Conservation (phyloP, 1,284 basidiomycete genomes). For the Exobasidium cylindrosporum region DNA sequence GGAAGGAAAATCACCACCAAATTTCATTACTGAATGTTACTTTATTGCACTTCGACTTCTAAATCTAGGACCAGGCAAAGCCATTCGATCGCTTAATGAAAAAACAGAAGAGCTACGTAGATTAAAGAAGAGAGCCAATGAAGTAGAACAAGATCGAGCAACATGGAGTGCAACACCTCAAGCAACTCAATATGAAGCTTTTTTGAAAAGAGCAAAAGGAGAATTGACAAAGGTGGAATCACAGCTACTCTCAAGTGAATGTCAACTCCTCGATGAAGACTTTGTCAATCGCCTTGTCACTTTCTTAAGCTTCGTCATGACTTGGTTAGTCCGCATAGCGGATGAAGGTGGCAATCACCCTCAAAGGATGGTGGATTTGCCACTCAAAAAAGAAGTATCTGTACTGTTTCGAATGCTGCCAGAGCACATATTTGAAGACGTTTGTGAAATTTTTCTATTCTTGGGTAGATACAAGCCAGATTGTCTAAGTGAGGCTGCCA, state of each 20-base stretch:
- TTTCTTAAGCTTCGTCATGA: slow-evolving; percentile 85
- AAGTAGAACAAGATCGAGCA: slow-evolving; percentile 63
- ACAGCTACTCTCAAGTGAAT: slow-evolving; percentile 72
- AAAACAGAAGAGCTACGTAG: slow-evolving; percentile 63
- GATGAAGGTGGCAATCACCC: slow-evolving; percentile 82
- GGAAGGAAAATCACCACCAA: slow-evolving; percentile 57
- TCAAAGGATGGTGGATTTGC: slow-evolving; percentile 54
- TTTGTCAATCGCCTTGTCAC: slow-evolving; percentile 74
- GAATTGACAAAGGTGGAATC: slow-evolving; percentile 53
- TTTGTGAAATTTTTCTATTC: slow-evolving; percentile 81
- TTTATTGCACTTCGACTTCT: slow-evolving; percentile 62
- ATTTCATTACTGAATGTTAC: slow-evolving; percentile 95
- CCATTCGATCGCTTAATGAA: slow-evolving; percentile 69
- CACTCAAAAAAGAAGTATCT: slow-evolving; percentile 80
- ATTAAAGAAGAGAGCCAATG: slow-evolving; percentile 69
- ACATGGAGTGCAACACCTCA: slow-evolving; percentile 38
- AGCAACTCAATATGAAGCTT: slow-evolving; percentile 51
- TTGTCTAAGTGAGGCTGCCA: slow-evolving; percentile 69
- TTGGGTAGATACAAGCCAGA: slow-evolving; percentile 69
- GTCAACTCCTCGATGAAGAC: slow-evolving; percentile 81
- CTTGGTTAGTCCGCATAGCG: slow-evolving; percentile 89
- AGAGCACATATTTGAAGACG: slow-evolving; percentile 91
- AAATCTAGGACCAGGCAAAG: slow-evolving; percentile 58
- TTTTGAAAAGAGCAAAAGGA: slow-evolving; percentile 47
- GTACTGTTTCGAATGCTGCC: slow-evolving; percentile 82